Evolutionary conservation across 148 eudicot species (phyloP).

Genomic region (Vaccinium corymbosum): DNA sequence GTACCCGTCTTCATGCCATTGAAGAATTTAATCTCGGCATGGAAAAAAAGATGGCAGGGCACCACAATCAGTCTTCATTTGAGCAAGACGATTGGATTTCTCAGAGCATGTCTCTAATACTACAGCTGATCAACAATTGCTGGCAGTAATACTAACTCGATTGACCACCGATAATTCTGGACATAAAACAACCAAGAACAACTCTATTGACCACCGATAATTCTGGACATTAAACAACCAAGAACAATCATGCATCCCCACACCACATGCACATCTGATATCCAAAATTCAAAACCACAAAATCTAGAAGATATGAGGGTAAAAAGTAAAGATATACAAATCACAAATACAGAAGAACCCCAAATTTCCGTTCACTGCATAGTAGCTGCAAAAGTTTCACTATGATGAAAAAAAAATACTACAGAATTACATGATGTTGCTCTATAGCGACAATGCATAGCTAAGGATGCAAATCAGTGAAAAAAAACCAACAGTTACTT

Average conservation of each 20-base stretch:
- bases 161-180: not conserved
- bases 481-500: not conserved
- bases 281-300: not conserved
- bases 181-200: not conserved
- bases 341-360: not conserved
- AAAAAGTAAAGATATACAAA: too few relatives aligned
- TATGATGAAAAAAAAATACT: not conserved
- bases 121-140: not conserved
- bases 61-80: not conserved
- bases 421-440: not conserved
- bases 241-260: not conserved
- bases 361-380: not conserved
- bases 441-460: not conserved
- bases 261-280: not conserved
- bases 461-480: not conserved
- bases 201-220: not conserved
- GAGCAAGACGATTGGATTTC: not conserved
- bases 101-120: not conserved
- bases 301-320: not conserved
- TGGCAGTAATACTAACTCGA: not conserved
- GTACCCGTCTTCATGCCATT: not conserved
- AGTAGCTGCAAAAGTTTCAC: not conserved
- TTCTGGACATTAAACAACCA: not conserved
- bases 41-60: not conserved
- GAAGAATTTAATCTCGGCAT: not conserved